A percentile compares a stretch with the other conserved stretches of the same genome.
These are phyloP conservation scores for Rubroshorea leprosula DNA, from an alignment of 345 rosid species.

Conservation along the genomic window DNA sequence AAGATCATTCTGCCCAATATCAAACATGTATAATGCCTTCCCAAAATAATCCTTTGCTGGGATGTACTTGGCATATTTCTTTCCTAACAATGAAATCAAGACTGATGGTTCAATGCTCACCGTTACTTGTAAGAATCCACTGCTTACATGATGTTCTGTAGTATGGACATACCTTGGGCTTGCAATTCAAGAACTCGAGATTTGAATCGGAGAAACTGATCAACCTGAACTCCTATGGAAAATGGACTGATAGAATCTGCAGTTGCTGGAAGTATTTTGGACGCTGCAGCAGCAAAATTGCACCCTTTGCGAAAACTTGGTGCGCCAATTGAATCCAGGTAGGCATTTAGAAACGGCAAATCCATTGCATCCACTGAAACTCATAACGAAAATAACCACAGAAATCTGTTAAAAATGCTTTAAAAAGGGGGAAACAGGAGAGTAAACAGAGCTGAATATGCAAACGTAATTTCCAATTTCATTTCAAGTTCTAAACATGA, in stretches of 20 bases:
- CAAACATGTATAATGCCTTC: conserved; percentile 80
- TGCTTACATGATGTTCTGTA: no score
- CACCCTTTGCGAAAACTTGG: conserved; percentile 82
- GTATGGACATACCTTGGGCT: conserved; percentile 36
- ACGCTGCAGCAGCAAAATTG: conserved; percentile 90
- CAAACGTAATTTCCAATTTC: no score
- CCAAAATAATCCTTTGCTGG: conserved; percentile 61
- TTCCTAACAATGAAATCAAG: conserved; percentile 42
- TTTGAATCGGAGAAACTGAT: conserved; percentile 81
- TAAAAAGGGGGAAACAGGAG: conserved; percentile 16
- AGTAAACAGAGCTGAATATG: not conserved
- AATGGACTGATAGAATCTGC: conserved; percentile 74
- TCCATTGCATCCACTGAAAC: conserved; percentile 91
- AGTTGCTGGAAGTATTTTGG: conserved; percentile 70
- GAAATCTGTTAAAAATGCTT: not conserved
- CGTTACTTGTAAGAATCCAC: no score
- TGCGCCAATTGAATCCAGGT: conserved; percentile 73
- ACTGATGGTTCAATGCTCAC: no score
- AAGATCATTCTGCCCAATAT: conserved; percentile 93
- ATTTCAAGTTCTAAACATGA: no score
- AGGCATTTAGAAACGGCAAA: conserved; percentile 77
- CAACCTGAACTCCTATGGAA: conserved; percentile 67
- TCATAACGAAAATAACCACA: not conserved
- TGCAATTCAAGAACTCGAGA: conserved; percentile 55
- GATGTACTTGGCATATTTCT: conserved; percentile 44